These are phyloP conservation scores for Eucalyptus cloeziana DNA, from an alignment of 345 rosid species.

Conservation along the genomic window DNA sequence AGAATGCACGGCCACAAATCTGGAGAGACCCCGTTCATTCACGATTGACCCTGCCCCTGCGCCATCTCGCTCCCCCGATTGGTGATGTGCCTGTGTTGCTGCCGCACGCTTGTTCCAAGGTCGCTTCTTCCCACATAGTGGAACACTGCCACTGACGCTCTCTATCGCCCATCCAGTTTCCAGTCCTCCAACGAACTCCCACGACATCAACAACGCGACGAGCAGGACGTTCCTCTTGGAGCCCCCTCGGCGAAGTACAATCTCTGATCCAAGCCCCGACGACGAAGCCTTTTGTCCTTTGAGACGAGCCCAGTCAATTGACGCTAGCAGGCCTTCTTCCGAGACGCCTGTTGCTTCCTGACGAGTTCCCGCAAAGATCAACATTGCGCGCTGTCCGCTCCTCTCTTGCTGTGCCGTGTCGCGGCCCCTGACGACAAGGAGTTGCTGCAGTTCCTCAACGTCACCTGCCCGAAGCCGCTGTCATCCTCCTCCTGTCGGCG, in stretches of 20 bases:
- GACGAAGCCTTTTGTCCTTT: neutral
- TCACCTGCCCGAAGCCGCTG: neutral
- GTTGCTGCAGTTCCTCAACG: neutral
- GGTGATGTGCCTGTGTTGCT: too few species aligned
- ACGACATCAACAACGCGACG: too few species aligned
- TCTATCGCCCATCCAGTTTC: too few species aligned
- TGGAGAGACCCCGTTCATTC: too few species aligned
- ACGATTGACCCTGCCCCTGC: too few species aligned
- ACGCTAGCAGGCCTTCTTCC: neutral
- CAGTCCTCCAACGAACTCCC: too few species aligned
- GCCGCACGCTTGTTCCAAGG: too few species aligned
- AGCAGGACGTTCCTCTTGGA: neutral
- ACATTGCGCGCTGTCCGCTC: neutral
- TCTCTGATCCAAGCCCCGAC: neutral
- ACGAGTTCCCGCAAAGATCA: neutral
- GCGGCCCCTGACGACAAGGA: neutral
- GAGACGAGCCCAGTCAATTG: neutral
- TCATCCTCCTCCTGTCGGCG: neutral
- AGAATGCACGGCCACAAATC: too few species aligned
- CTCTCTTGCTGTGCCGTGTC: neutral
- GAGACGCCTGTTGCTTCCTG: neutral
- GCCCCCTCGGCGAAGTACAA: neutral
- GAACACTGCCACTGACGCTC: too few species aligned
- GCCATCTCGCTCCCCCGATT: too few species aligned
- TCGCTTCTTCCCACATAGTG: too few species aligned